phyloP scores from a whole-genome alignment of 129 eudicot genomes.

The Flaveria bidentis region DNA sequence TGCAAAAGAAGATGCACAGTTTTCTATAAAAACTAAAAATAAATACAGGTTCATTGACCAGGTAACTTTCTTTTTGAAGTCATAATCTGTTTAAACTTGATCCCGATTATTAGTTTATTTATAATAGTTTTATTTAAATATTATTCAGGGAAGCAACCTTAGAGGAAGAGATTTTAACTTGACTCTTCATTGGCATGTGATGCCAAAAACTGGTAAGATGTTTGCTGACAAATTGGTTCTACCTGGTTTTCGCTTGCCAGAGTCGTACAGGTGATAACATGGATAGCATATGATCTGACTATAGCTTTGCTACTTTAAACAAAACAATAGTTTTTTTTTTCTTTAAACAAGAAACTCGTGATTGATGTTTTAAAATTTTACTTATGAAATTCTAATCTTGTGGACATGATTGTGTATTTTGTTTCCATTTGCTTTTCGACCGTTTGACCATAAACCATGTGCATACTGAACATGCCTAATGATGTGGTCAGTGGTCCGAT shows the following conservation, averaged over 20 bases:
- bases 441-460: not conserved
- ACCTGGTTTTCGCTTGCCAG: constrained; percentile 74
- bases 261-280: constrained; percentile 56
- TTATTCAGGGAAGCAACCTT: constrained; percentile 78
- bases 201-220: constrained; percentile 99
- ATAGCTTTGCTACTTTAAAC: constrained; percentile 3
- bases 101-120: not conserved
- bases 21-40: constrained; percentile 66
- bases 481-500: no score
- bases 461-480: no score
- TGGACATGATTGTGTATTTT: not conserved
- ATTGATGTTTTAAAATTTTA: constrained; percentile 10
- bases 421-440: not conserved
- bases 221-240: constrained; percentile 72
- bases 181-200: constrained; percentile 95
- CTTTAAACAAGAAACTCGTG: constrained; percentile 15
- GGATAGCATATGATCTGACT: constrained; percentile 20
- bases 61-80: constrained; percentile 37
- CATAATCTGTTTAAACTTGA: not conserved
- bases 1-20: constrained; percentile 63
- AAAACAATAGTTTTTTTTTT: not conserved
- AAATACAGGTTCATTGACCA: constrained; percentile 85
- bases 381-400: not conserved
- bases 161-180: constrained; percentile 77
- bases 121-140: not conserved